Evolutionary conservation across 2,329 filamentous ascomycete genomes (phyloP).

Genomic region (Penicillium psychrosexuale): DNA sequence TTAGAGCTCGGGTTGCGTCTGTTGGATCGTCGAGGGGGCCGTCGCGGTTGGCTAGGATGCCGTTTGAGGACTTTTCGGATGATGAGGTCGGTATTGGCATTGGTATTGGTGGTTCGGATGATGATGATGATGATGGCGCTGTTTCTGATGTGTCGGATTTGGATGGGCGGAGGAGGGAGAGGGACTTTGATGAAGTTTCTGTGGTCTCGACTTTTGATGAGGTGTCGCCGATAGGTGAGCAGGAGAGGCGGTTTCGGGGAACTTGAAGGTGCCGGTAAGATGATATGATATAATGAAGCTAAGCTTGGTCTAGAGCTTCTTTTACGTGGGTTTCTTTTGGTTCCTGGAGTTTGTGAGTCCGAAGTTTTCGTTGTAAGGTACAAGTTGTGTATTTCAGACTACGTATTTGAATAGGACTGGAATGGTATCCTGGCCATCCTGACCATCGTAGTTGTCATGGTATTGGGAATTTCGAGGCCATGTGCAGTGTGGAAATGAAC

Average conservation of each 20-base stretch:
- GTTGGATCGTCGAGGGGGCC: conserved; percentile 3
- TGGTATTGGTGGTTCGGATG: background rate
- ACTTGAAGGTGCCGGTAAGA: background rate
- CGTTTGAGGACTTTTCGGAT: conserved; percentile 19
- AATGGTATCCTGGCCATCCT: background rate
- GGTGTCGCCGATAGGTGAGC: conserved; percentile 5
- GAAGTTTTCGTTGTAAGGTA: background rate
- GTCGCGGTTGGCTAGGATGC: conserved; percentile 17
- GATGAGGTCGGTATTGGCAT: conserved; percentile 6
- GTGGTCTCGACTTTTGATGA: conserved; percentile 33
- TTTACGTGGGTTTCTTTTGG: background rate
- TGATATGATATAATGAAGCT: background rate
- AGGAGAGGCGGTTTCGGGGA: background rate
- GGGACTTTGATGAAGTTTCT: conserved; percentile 30
- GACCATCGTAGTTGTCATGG: background rate
- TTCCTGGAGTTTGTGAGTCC: background rate
- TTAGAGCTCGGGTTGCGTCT: background rate
- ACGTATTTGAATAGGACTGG: background rate
- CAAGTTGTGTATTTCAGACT: background rate
- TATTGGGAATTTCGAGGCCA: background rate
- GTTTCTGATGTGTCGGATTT: conserved; percentile 29
- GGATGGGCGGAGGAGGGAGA: conserved; percentile 8
- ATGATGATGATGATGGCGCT: conserved; percentile 24
- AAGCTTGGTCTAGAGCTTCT: background rate
- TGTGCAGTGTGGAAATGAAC: background rate